Conservation (phyloP, 1,139 yeast genomes). For the Geotrichum klebahnii region DNA sequence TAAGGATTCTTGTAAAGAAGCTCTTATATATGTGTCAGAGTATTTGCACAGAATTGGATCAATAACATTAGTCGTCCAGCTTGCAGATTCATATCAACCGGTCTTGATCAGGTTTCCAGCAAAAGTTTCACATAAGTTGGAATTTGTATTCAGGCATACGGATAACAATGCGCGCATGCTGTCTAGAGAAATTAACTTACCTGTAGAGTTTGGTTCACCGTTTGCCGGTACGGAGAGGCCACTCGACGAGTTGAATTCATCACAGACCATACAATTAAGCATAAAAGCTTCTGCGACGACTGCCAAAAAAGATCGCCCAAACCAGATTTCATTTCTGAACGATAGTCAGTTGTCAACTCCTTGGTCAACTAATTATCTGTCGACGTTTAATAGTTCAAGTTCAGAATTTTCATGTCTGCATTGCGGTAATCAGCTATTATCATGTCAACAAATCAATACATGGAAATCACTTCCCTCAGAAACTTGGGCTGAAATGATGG, state of each 20-base stretch:
- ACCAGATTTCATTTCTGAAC: conserved; percentile 12
- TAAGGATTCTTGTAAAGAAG: conserved; percentile 9
- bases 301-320: background rate
- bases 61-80: conserved; percentile 30
- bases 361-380: conserved; percentile 12
- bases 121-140: background rate
- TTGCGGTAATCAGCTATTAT: background rate
- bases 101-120: conserved; percentile 8
- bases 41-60: conserved; percentile 35
- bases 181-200: conserved; percentile 5
- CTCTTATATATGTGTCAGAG: conserved; percentile 36
- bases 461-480: conserved; percentile 79
- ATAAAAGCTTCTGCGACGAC: conserved; percentile 5
- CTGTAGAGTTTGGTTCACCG: conserved; percentile 9
- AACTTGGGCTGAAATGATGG: conserved; percentile 93
- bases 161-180: background rate
- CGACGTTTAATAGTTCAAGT: background rate
- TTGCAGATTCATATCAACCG: conserved; percentile 23
- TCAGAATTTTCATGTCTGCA: conserved; percentile 9
- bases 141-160: background rate
- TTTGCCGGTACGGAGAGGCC: conserved; percentile 4
- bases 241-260: background rate
- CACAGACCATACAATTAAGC: conserved; percentile 7
- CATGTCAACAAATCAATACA: conserved; percentile 15
- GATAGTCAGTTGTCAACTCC: conserved; percentile 11